phyloP scores from a whole-genome alignment of 1,139 yeast species.

The Casaregolazyma suthepensis region DNA sequence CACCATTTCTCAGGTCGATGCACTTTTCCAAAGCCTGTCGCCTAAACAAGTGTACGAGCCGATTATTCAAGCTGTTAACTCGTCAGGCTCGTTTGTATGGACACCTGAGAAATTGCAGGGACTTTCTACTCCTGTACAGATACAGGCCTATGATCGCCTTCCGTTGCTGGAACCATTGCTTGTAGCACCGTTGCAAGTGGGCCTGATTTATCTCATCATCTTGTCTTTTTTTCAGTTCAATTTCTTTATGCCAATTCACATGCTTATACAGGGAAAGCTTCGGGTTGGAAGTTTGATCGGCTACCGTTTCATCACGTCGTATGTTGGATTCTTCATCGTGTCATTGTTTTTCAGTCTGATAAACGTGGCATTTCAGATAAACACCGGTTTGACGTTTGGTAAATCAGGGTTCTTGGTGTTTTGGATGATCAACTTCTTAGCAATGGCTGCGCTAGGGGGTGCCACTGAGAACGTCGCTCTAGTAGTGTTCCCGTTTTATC shows the following conservation, averaged over 20 bases:
- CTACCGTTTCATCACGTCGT: conserved; percentile 39
- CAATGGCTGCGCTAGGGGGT: conserved; percentile 58
- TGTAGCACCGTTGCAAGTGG: conserved; percentile 35
- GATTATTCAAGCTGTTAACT: conserved; percentile 13
- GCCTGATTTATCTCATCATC: conserved; percentile 67
- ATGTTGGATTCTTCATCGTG: conserved; percentile 44
- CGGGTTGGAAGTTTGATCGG: conserved; percentile 42
- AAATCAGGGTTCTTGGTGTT: conserved; percentile 55
- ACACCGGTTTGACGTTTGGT: conserved; percentile 50
- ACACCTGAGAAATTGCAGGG: conserved; percentile 11
- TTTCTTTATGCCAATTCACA: conserved; percentile 51
- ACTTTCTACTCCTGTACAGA: conserved; percentile 12
- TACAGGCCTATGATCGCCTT: conserved; percentile 12
- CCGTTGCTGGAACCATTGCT: conserved; percentile 10
- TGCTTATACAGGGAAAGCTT: conserved; percentile 40
- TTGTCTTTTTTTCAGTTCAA: conserved; percentile 57
- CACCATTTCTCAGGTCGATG: conserved; percentile 33
- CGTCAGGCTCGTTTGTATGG: not conserved
- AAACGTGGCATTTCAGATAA: conserved; percentile 53
- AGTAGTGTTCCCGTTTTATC: conserved; percentile 40
- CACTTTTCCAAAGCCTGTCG: conserved; percentile 12
- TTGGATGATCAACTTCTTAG: conserved; percentile 57
- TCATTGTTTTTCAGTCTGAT: conserved; percentile 52
- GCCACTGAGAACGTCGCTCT: conserved; percentile 55
- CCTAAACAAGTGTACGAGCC: conserved; percentile 11